These are phyloP conservation scores for Endothia cerciana DNA, from an alignment of 2,329 filamentous ascomycete species.

Conservation along the genomic window DNA sequence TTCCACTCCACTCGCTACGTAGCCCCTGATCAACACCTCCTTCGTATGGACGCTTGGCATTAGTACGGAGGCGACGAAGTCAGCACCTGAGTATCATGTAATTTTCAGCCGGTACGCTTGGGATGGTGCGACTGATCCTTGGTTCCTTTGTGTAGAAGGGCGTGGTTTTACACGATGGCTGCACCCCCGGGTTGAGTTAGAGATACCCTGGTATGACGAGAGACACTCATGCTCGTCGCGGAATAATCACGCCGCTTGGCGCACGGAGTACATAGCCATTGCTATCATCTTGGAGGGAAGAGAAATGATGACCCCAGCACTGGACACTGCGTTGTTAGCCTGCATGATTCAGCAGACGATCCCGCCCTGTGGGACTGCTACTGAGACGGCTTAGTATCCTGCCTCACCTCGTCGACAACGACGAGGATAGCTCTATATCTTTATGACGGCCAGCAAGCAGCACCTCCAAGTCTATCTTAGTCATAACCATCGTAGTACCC, in stretches of 20 bases:
- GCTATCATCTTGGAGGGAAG: background rate
- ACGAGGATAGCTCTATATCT: background rate
- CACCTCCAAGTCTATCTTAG: background rate
- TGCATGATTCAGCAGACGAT: background rate
- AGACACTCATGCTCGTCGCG: background rate
- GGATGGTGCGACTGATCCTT: background rate
- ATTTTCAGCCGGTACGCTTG: background rate
- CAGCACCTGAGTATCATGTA: background rate
- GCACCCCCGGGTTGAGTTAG: background rate
- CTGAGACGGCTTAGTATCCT: background rate
- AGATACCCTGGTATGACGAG: background rate
- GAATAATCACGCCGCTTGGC: background rate
- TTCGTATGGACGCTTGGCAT: background rate
- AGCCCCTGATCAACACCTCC: background rate
- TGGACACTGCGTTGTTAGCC: background rate
- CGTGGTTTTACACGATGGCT: background rate
- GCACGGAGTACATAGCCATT: background rate
- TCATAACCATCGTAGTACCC: background rate
- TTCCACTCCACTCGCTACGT: background rate
- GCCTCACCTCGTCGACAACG: background rate
- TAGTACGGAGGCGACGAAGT: background rate
- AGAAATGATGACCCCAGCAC: background rate
- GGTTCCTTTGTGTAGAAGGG: background rate
- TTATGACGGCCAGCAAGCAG: background rate
- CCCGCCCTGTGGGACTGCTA: no score